Conservation (phyloP, 805 yeast genomes). For the Myxozyma geophila region DNA sequence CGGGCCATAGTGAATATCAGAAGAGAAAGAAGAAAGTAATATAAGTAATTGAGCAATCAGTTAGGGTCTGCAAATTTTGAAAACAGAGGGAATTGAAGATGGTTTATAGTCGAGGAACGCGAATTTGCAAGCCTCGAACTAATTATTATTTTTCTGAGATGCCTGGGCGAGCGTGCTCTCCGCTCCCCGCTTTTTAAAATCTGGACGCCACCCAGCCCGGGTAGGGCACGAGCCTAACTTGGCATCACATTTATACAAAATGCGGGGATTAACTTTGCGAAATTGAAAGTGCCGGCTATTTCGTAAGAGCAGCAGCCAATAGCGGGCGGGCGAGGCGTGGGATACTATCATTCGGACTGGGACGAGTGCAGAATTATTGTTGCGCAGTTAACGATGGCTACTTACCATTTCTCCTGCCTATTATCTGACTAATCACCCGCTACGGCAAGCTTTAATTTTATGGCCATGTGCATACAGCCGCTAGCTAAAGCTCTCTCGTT, state of each 20-base stretch:
- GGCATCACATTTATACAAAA: neutral
- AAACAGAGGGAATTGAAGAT: neutral
- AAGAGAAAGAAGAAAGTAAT: neutral
- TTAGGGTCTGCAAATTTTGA: neutral
- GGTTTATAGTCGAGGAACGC: neutral
- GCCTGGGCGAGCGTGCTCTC: neutral
- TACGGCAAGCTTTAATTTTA: neutral
- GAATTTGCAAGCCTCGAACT: neutral
- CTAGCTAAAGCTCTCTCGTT: neutral
- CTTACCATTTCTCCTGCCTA: neutral
- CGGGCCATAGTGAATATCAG: neutral
- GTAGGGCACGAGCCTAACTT: neutral
- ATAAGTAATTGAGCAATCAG: neutral
- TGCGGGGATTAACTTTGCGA: neutral
- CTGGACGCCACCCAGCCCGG: neutral
- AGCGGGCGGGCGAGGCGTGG: neutral
- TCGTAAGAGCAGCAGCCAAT: neutral
- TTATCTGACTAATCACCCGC: neutral
- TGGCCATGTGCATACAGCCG: neutral
- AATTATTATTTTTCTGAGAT: neutral
- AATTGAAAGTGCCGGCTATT: neutral
- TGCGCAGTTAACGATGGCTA: neutral
- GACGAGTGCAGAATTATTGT: neutral
- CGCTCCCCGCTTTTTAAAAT: neutral
- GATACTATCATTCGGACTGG: neutral